Evolutionary conservation across 1,139 yeast genomes (phyloP).

Genomic region (Hemisphaericaspora subhashii): DNA sequence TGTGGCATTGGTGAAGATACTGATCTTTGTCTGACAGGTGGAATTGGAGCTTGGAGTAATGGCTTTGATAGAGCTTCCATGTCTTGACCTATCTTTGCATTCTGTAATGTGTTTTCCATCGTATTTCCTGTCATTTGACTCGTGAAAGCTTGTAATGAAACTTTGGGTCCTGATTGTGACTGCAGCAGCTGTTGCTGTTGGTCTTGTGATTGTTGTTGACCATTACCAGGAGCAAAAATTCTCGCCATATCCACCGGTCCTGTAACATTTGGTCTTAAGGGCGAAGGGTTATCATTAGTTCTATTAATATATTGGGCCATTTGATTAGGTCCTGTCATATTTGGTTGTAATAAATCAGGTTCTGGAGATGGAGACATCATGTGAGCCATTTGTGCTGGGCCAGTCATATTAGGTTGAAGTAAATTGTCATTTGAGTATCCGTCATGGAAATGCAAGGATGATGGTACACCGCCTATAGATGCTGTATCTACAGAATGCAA

Average conservation of each 20-base stretch:
- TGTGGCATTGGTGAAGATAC: conserved; percentile 46
- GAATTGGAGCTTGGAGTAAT: conserved; percentile 24
- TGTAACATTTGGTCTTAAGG: conserved; percentile 37
- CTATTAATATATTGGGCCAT: conserved; percentile 25
- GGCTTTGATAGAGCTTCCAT: conserved; percentile 22
- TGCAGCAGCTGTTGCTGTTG: conserved; percentile 5
- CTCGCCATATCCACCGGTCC: conserved; percentile 43
- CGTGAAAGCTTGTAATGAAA: conserved; percentile 43
- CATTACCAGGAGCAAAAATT: conserved; percentile 25
- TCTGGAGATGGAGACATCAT: conserved; percentile 26
- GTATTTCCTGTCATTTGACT: conserved; percentile 49
- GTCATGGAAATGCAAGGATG: conserved; percentile 41
- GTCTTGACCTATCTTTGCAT: conserved; percentile 22
- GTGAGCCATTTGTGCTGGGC: conserved; percentile 48
- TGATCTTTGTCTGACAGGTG: conserved; percentile 34
- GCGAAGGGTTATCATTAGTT: conserved; percentile 9
- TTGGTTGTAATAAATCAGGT: conserved; percentile 40
- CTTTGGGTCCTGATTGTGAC: conserved; percentile 22
- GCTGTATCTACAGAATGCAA: conserved; percentile 65
- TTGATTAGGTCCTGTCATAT: conserved; percentile 60
- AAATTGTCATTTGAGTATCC: conserved; percentile 22
- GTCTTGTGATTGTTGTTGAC: conserved; percentile 13
- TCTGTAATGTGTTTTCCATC: conserved; percentile 37
- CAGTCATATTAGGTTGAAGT: conserved; percentile 52
- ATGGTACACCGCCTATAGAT: conserved; percentile 56